These are phyloP conservation scores for Linanthus parryae DNA, from an alignment of 148 eudicot species.

Conservation along the genomic window DNA sequence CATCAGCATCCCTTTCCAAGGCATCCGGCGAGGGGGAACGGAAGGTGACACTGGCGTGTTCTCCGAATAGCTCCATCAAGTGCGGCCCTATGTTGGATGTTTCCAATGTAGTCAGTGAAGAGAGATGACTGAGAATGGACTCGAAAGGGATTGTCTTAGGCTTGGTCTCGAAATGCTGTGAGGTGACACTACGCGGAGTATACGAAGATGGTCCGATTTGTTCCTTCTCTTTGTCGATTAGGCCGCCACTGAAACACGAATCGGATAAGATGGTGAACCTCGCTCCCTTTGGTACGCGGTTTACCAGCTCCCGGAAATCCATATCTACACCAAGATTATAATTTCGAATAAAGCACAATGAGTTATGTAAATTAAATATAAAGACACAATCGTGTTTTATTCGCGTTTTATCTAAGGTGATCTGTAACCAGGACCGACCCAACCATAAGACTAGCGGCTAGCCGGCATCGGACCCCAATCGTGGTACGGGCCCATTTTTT, in stretches of 20 bases:
- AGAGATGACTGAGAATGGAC: background rate
- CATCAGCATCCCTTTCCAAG: background rate
- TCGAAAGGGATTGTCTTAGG: background rate
- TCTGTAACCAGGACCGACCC: no score
- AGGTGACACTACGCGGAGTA: background rate
- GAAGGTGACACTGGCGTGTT: background rate
- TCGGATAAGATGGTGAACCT: slow-evolving; percentile 5
- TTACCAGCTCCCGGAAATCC: slow-evolving; percentile 1
- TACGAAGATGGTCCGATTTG: slow-evolving; percentile 3
- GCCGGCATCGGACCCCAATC: no score
- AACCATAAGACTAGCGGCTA: no score
- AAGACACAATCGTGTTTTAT: no score
- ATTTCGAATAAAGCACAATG: no score
- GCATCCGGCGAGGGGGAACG: background rate
- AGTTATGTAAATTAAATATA: no score
- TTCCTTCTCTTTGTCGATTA: slow-evolving; percentile 8
- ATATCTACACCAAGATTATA: slow-evolving; percentile 5
- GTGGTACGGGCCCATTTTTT: no score
- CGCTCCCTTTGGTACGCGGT: slow-evolving; percentile 9
- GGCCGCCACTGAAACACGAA: slow-evolving; percentile 9
- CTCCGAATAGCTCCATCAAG: slow-evolving; percentile 1
- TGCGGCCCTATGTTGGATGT: background rate
- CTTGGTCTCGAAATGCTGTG: no score
- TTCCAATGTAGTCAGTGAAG: background rate
- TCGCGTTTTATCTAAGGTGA: no score